These are phyloP conservation scores for Chrysosporium keratinophilum DNA, from an alignment of 2,329 filamentous ascomycete genomes.

Conservation along the genomic window DNA sequence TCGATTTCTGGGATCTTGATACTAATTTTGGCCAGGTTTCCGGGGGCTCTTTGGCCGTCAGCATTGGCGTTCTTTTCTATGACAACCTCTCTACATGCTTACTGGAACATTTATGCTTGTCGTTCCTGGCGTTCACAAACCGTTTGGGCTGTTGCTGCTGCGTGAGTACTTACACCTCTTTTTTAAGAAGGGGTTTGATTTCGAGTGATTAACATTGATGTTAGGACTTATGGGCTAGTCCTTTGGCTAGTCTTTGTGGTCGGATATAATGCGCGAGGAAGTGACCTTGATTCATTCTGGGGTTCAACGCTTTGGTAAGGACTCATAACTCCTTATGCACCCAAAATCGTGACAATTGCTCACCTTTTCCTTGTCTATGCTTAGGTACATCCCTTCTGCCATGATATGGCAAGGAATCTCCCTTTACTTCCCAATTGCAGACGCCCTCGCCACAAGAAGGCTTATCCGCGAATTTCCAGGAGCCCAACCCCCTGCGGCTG, in stretches of 20 bases:
- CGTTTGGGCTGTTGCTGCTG: constrained; percentile 35
- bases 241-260: constrained; percentile 1
- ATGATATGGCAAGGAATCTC: background rate
- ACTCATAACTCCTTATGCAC: background rate
- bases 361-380: background rate
- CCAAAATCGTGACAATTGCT: background rate
- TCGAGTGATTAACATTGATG: background rate
- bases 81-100: constrained; percentile 49
- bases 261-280: background rate
- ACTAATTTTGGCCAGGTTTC: constrained; percentile 38
- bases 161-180: constrained; percentile 26
- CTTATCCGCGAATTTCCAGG: background rate
- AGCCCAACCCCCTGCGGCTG: background rate
- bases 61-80: constrained; percentile 54
- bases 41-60: constrained; percentile 54
- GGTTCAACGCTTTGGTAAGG: constrained; percentile 9
- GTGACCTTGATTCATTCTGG: constrained; percentile 6
- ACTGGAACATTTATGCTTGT: constrained; percentile 49
- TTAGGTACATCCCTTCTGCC: background rate
- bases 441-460: too few relatives aligned
- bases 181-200: background rate
- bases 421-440: background rate
- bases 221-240: background rate
- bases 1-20: background rate
- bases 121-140: constrained; percentile 54